A percentile compares a stretch with the other conserved stretches of the same genome.
Evolutionary conservation across 257 asterid genomes (phyloP).

Genomic region (Primulina huaijiensis): DNA sequence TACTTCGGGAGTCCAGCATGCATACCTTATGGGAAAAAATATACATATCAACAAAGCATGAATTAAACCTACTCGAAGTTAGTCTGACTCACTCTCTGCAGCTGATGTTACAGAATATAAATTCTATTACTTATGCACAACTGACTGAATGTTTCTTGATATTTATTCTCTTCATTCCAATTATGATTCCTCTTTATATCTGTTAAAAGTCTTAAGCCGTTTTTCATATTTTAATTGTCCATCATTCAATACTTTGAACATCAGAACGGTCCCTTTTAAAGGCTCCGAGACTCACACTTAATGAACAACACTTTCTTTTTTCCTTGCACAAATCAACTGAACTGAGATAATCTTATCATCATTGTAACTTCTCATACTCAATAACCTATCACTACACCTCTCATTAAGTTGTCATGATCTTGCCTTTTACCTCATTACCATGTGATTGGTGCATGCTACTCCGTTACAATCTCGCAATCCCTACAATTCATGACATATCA

Average conservation of each 20-base stretch:
- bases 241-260: background rate
- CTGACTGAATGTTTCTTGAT: background rate
- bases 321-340: background rate
- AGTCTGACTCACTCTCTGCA: background rate
- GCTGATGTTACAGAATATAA: background rate
- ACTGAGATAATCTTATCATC: background rate
- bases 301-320: background rate
- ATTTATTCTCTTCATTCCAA: background rate
- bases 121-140: background rate
- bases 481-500: too few species aligned
- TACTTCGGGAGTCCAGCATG: conserved; percentile 86
- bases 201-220: background rate
- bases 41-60: conserved; percentile 12
- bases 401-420: background rate
- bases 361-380: background rate
- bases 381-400: background rate
- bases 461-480: background rate
- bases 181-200: background rate
- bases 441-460: background rate
- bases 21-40: conserved; percentile 59
- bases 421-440: background rate
- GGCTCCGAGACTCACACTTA: background rate
- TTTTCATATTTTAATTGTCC: too few species aligned
- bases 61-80: conserved; percentile 1
- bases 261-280: background rate